Evolutionary conservation across 2,329 filamentous ascomycete genomes (phyloP), one percentile per base, ranked within the genome.

Genomic region (Neopestalotiopsis rosae): DNA sequence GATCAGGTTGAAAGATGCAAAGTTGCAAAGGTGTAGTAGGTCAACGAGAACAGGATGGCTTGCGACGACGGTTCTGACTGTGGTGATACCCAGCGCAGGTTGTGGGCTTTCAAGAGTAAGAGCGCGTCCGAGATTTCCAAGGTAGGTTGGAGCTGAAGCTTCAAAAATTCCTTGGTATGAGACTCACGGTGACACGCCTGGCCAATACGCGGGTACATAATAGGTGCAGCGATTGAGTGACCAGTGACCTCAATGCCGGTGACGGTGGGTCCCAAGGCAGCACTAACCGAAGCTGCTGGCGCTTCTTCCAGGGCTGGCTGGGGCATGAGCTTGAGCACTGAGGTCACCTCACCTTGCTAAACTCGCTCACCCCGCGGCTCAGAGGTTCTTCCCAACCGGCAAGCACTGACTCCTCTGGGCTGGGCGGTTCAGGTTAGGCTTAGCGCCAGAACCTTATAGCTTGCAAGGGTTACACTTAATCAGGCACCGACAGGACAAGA

Each of bases 151-250:
- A 62, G 34, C 34, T 62, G 59, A 62, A 62, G 59, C 59, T 64
- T 40, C 34, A 64, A 64, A 64, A 64, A 64, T 64, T 64, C 61
- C 61, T 28, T 38, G 34, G 34, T 38, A 38, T 38, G n/a, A 49
- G 61, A 28, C 34, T 38, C 34, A 49, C 61, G 49, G 20, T 64
- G 38, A 64, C 38, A n/a, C 45, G n/a, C 40, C 24, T 45, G 4
- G 61, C 61, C 13, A 28, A n/a, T 34, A 10, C 30, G 14, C 14
- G 6, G 59, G 59, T 52, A 9, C 45, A 52, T 14, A 52, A 17
- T 17, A 9, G 14, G 42, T n/a, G 13, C n/a, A n/a, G 42, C 42
- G 14, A 52, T 17, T 14, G n/a, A 52, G 17, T 14, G 14, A 52
- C 7, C 9, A 52, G 17, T 17, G 20, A 20, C 45, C 45, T 52